These are phyloP conservation scores for Evansstolkia leycettana DNA, from an alignment of 495 filamentous ascomycete species.

Conservation along the genomic window DNA sequence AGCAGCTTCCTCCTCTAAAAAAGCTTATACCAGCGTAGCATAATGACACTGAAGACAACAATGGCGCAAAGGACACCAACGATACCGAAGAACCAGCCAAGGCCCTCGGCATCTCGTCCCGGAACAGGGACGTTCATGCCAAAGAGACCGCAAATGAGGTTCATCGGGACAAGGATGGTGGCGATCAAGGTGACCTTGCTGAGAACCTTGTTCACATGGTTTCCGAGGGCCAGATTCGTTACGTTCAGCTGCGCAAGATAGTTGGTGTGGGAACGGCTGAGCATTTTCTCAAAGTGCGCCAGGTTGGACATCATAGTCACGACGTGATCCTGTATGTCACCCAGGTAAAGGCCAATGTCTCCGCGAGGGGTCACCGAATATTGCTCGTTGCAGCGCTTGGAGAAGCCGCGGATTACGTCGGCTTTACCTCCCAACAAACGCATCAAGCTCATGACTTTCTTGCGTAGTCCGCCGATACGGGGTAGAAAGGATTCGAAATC, in stretches of 20 bases:
- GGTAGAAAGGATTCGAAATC: slow-evolving; percentile 79
- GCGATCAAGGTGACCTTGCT: slow-evolving; percentile 93
- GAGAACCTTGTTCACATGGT: slow-evolving; percentile 69
- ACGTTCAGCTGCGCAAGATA: slow-evolving; percentile 92
- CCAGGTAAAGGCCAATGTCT: slow-evolving; percentile 91
- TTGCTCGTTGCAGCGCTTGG: slow-evolving; percentile 94
- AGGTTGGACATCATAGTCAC: slow-evolving; percentile 98
- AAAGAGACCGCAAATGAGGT: slow-evolving; percentile 88
- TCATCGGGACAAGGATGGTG: slow-evolving; percentile 91
- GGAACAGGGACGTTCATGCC: slow-evolving; percentile 94
- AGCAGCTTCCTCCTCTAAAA: slow-evolving; percentile 12
- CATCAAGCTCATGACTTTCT: slow-evolving; percentile 89
- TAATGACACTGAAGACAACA: slow-evolving; percentile 36
- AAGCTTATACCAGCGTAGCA: slow-evolving; percentile 36
- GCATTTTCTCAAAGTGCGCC: slow-evolving; percentile 93
- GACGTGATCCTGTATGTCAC: slow-evolving; percentile 97
- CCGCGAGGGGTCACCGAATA: slow-evolving; percentile 88
- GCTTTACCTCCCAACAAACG: slow-evolving; percentile 91
- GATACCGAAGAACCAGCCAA: slow-evolving; percentile 74
- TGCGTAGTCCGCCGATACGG: slow-evolving; percentile 78
- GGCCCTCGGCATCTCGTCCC: slow-evolving; percentile 38
- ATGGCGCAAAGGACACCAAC: slow-evolving; percentile 53
- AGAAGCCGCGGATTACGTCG: slow-evolving; percentile 92
- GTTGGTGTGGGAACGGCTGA: slow-evolving; percentile 89
- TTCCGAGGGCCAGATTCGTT: slow-evolving; percentile 72